Conservation (phyloP, 140 eudicot genomes). For the Cichorium intybus region DNA sequence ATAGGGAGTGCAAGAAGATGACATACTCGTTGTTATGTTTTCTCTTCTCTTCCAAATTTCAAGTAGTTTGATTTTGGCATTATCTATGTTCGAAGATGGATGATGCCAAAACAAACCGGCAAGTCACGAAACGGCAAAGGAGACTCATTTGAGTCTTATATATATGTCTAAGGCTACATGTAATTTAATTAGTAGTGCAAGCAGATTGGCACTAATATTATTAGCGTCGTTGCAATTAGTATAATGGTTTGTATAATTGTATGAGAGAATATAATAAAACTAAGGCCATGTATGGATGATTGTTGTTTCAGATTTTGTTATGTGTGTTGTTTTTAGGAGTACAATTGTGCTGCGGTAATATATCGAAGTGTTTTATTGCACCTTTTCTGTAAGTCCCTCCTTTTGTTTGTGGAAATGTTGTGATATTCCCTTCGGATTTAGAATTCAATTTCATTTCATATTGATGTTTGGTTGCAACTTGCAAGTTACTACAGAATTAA, state of each 20-base stretch:
- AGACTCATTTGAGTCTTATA: conserved; percentile 30
- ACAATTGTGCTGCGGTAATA: conserved; percentile 5
- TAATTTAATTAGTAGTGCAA: conserved; percentile 11
- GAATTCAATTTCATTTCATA: neutral
- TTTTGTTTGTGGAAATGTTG: neutral
- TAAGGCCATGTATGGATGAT: conserved; percentile 14
- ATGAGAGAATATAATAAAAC: conserved; percentile 20
- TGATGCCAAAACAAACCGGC: conserved; percentile 48
- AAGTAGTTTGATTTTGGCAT: conserved; percentile 34
- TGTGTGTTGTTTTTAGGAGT: conserved; percentile 1
- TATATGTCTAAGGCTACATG: conserved; percentile 30
- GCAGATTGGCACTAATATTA: neutral
- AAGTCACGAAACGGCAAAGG: conserved; percentile 58
- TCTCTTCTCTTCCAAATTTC: conserved; percentile 23
- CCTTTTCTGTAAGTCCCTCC: neutral
- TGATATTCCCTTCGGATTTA: neutral
- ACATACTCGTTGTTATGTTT: conserved; percentile 17
- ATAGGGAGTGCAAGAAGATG: conserved; percentile 37
- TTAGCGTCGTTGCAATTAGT: neutral
- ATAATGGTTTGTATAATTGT: conserved; percentile 21
- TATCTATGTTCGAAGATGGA: conserved; percentile 3
- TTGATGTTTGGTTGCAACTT: no score
- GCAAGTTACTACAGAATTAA: neutral
- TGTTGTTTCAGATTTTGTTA: neutral
- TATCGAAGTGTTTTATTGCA: neutral